phyloP scores from a whole-genome alignment of 2,329 filamentous ascomycete species.

The Byssoonygena ceratinophila region DNA sequence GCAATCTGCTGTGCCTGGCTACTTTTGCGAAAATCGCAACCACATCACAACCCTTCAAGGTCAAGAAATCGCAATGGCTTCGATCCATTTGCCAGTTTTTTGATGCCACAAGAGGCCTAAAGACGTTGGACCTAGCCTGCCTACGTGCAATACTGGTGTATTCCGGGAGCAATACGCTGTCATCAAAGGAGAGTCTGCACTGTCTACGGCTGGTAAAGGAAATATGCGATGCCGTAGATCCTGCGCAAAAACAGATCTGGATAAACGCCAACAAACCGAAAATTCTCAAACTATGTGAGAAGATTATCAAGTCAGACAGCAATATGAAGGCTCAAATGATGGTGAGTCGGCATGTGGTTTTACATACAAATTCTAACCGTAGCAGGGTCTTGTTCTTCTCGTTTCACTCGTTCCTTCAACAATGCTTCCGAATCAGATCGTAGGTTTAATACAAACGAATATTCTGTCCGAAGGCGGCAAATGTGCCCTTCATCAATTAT shows the following conservation, averaged over 20 bases:
- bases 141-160: slow-evolving; percentile 32
- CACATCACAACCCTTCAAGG: not conserved
- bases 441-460: slow-evolving; percentile 19
- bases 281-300: slow-evolving; percentile 32
- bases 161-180: slow-evolving; percentile 28
- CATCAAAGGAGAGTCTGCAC: slow-evolving; percentile 24
- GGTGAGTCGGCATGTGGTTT: slow-evolving; percentile 21
- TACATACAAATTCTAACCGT: slow-evolving; percentile 1
- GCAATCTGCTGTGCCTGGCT: slow-evolving; percentile 34
- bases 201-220: slow-evolving; percentile 30
- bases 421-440: slow-evolving; percentile 23
- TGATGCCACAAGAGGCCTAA: slow-evolving; percentile 29
- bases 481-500: slow-evolving; percentile 19
- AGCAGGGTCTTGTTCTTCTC: slow-evolving; percentile 27
- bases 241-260: slow-evolving; percentile 28
- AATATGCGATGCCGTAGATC: slow-evolving; percentile 28
- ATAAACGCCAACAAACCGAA: slow-evolving; percentile 26
- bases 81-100: slow-evolving; percentile 32
- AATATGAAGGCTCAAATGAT: slow-evolving; percentile 25
- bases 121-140: slow-evolving; percentile 35
- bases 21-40: slow-evolving; percentile 30
- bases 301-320: slow-evolving; percentile 25
- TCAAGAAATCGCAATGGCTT: slow-evolving; percentile 22
- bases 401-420: slow-evolving; percentile 21
- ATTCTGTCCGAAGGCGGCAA: slow-evolving; percentile 22